A percentile compares a stretch with the other conserved stretches of the same genome.
Conservation (phyloP, 257 asterid genomes). For the Eustoma russellianum region DNA sequence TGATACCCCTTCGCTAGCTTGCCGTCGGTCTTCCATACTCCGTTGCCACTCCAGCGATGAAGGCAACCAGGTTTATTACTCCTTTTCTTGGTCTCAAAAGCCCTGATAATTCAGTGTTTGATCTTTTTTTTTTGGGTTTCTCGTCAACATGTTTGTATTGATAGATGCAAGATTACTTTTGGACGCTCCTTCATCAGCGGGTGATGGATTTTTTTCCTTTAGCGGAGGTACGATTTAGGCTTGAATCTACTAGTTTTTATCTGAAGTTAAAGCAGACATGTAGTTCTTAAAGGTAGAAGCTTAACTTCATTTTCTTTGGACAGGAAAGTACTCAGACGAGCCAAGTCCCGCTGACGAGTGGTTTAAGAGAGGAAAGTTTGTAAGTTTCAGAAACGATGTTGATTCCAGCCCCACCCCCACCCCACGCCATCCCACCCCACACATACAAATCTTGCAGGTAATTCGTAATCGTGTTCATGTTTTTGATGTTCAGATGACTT, state of each 20-base stretch:
- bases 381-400: slow-evolving; percentile 15
- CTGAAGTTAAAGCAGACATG: neutral
- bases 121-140: neutral
- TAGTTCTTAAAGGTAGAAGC: neutral
- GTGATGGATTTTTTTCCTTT: slow-evolving; percentile 92
- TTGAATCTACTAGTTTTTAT: neutral
- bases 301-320: neutral
- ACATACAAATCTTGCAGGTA: too few relatives aligned
- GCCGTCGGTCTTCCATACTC: slow-evolving; percentile 8
- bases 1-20: slow-evolving; percentile 1
- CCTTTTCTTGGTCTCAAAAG: neutral
- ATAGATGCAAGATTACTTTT: slow-evolving; percentile 49
- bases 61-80: slow-evolving; percentile 36
- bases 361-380: slow-evolving; percentile 73
- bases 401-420: too few relatives aligned
- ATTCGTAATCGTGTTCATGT: neutral
- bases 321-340: slow-evolving; percentile 89
- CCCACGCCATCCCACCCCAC: too few relatives aligned
- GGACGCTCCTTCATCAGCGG: slow-evolving; percentile 70
- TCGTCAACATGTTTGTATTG: neutral
- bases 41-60: slow-evolving; percentile 45
- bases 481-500: too few relatives aligned
- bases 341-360: slow-evolving; percentile 84
- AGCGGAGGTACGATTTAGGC: slow-evolving; percentile 60
- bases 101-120: neutral